A percentile compares a stretch with the other conserved stretches of the same genome.
phyloP scores from a whole-genome alignment of 129 eudicot species.

The Apium graveolens region DNA sequence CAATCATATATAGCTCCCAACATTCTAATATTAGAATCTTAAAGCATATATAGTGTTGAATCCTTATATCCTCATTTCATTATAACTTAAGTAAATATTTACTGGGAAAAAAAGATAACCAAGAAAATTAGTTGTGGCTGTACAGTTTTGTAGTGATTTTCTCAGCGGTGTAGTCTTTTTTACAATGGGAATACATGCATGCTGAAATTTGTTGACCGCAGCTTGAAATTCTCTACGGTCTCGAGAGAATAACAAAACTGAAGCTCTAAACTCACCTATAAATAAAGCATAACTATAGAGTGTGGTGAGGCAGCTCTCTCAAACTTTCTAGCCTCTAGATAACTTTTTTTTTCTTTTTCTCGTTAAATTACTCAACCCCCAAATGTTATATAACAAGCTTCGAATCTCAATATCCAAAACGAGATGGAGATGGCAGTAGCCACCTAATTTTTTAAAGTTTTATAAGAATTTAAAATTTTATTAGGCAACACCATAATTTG shows the following conservation, averaged over 20 bases:
- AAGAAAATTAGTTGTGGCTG: conserved; percentile 3
- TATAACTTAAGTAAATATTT: no score
- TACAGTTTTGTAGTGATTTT: background rate
- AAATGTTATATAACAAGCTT: no score
- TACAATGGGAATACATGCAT: background rate
- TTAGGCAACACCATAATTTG: no score
- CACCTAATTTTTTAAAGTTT: no score
- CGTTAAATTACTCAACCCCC: no score
- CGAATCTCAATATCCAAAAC: no score
- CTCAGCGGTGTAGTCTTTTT: background rate
- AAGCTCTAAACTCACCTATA: background rate
- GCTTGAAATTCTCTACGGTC: background rate
- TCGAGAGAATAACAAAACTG: background rate
- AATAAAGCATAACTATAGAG: background rate
- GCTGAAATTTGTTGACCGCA: background rate
- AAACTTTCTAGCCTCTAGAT: no score
- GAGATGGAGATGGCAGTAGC: no score
- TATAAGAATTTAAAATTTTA: no score
- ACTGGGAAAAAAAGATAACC: background rate
- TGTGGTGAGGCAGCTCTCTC: no score
- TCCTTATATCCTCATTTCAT: no score
- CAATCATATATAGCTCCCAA: background rate
- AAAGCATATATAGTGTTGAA: background rate
- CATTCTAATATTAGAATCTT: background rate
- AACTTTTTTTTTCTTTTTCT: no score